phyloP scores from a whole-genome alignment of 2,329 filamentous ascomycete species.

The Ascochyta rabiei region DNA sequence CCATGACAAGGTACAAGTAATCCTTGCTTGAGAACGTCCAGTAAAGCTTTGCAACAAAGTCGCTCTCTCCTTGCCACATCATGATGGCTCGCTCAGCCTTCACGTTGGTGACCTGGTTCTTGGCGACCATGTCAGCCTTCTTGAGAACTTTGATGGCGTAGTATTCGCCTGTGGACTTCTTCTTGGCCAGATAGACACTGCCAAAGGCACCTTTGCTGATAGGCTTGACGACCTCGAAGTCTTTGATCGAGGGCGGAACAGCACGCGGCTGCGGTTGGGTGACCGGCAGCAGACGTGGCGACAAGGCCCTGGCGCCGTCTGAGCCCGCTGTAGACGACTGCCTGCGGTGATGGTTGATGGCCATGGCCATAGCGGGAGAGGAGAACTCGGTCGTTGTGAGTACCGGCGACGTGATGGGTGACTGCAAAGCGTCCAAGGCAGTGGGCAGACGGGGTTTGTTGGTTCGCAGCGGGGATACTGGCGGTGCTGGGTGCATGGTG shows the following conservation, averaged over 20 bases:
- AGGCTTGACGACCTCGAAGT: constrained; percentile 99
- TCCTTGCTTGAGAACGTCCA: constrained; percentile 99
- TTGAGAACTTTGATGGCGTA: constrained; percentile 98
- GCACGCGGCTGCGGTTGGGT: constrained; percentile 84
- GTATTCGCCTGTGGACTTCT: constrained; percentile 97
- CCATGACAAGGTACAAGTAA: constrained; percentile 98
- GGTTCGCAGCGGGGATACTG: constrained; percentile 86
- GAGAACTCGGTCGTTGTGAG: constrained; percentile 81
- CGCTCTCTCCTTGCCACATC: constrained; percentile 99
- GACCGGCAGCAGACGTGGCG: constrained; percentile 78
- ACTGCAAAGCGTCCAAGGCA: constrained; percentile 70
- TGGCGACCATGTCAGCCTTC: constrained; percentile 99
- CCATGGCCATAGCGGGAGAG: constrained; percentile 67
- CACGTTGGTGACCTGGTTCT: constrained; percentile 98
- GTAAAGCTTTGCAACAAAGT: constrained; percentile 98
- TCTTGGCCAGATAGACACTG: constrained; percentile 96
- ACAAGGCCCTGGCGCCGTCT: constrained; percentile 69
- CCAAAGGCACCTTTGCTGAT: constrained; percentile 99
- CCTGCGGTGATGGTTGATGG: constrained; percentile 75
- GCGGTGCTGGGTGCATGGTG: constrained; percentile 63
- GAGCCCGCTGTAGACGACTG: constrained; percentile 92
- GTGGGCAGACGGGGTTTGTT: constrained; percentile 75
- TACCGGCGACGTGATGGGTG: constrained; percentile 89
- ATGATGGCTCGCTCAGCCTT: constrained; percentile 98
- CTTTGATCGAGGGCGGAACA: constrained; percentile 94